A percentile compares a stretch with the other conserved stretches of the same genome.
Evolutionary conservation across 2,329 filamentous ascomycete species (phyloP).

Genomic region (Aspergillus sp.): DNA sequence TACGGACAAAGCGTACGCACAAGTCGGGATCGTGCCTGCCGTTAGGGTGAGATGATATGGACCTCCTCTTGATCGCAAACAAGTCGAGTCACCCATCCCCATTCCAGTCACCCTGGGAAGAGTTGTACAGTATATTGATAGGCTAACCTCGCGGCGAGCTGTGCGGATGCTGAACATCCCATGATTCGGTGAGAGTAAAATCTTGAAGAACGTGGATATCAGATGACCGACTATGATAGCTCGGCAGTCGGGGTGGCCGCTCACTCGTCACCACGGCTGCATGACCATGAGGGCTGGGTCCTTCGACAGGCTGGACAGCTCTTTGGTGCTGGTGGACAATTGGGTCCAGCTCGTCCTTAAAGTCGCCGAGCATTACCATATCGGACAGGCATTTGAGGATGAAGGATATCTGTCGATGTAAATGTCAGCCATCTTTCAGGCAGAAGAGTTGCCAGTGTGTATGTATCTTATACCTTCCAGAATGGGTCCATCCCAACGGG

Average conservation of each 20-base stretch:
- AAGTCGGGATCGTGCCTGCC: neutral
- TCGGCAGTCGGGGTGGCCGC: neutral
- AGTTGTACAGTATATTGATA: neutral
- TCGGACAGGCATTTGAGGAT: neutral
- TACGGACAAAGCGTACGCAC: neutral
- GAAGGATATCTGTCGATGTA: neutral
- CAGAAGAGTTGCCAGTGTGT: neutral
- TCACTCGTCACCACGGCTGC: neutral
- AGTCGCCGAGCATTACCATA: neutral
- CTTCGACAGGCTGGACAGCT: neutral
- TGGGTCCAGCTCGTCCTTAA: neutral
- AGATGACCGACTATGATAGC: neutral
- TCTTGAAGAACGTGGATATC: neutral
- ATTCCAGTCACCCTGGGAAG: too few species aligned
- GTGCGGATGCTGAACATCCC: neutral
- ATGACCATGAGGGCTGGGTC: neutral
- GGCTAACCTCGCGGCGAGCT: neutral
- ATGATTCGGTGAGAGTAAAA: neutral
- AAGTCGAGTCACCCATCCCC: too few species aligned
- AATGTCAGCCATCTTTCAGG: neutral
- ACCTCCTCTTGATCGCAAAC: too few species aligned
- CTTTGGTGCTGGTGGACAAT: neutral
- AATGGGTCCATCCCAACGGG: neutral
- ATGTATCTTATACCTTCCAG: neutral
- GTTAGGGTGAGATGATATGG: too few species aligned